Conservation (phyloP, 371 early-diverging fungal genomes). For the Massospora cicadina region DNA sequence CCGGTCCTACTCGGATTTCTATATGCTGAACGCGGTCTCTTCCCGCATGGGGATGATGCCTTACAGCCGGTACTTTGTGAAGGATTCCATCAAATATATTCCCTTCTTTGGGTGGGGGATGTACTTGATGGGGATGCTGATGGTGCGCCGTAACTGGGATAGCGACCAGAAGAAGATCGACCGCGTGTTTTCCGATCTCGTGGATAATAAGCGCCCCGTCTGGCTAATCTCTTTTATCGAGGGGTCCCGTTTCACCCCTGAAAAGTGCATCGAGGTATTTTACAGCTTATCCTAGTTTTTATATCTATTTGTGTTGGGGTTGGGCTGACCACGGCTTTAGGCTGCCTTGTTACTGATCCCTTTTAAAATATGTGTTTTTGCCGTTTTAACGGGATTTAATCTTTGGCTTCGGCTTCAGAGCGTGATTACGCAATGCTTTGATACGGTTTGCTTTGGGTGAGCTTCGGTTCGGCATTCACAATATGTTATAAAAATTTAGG, state of each 20-base stretch:
- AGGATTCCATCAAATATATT: slow-evolving; percentile 48
- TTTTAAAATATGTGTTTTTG: too few species aligned
- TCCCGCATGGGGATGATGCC: slow-evolving; percentile 36
- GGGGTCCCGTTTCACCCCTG: slow-evolving; percentile 41
- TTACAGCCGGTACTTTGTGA: slow-evolving; percentile 58
- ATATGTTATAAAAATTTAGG: too few species aligned
- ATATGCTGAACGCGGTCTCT: slow-evolving; percentile 41
- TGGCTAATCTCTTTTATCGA: slow-evolving; percentile 60
- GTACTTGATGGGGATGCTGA: slow-evolving; percentile 48
- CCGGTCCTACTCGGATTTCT: slow-evolving; percentile 40
- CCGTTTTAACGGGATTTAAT: too few species aligned
- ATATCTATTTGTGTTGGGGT: background rate
- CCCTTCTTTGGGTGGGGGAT: slow-evolving; percentile 43
- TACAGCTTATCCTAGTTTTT: background rate
- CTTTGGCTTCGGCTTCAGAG: too few species aligned
- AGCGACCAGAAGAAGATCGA: slow-evolving; percentile 41
- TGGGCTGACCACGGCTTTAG: too few species aligned
- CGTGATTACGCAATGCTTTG: too few species aligned
- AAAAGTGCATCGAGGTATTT: slow-evolving; percentile 32
- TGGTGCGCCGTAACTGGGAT: slow-evolving; percentile 44
- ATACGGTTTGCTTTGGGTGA: too few species aligned
- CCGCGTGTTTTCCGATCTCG: slow-evolving; percentile 31
- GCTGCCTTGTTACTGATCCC: too few species aligned
- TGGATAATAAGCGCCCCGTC: slow-evolving; percentile 34
- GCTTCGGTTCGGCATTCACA: too few species aligned